phyloP scores from a whole-genome alignment of 768 basidiomycete genomes.

The Boletus subparvulus region DNA sequence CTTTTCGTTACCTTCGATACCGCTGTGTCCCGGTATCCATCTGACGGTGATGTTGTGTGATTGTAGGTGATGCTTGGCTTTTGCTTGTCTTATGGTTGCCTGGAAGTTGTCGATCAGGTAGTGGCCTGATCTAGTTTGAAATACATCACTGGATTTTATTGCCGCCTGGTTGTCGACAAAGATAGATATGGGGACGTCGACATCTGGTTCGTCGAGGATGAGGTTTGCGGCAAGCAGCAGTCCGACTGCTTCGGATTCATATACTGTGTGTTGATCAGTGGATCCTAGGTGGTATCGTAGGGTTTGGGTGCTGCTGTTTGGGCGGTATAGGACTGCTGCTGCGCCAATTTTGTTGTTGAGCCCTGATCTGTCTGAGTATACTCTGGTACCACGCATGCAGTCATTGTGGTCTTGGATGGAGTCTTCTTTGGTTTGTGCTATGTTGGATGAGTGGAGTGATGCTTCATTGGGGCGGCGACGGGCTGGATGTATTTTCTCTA shows the following conservation, averaged over 20 bases:
- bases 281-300: background rate
- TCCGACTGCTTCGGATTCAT: background rate
- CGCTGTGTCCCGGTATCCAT: too few species aligned
- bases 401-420: too few species aligned
- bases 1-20: too few species aligned
- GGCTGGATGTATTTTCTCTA: too few species aligned
- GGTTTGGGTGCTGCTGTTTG: background rate
- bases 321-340: background rate
- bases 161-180: background rate
- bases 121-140: background rate
- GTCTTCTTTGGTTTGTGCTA: too few species aligned
- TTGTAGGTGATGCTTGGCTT: too few species aligned
- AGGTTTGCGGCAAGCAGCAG: background rate
- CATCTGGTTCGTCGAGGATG: background rate
- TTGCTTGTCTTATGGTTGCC: too few species aligned
- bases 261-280: background rate
- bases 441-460: too few species aligned
- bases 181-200: background rate
- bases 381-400: background rate
- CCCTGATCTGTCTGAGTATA: background rate
- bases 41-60: too few species aligned
- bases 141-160: background rate
- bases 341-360: background rate
- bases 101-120: background rate
- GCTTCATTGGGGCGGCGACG: too few species aligned